phyloP scores from a whole-genome alignment of 441 rosid species.

The Codiaeum variegatum region DNA sequence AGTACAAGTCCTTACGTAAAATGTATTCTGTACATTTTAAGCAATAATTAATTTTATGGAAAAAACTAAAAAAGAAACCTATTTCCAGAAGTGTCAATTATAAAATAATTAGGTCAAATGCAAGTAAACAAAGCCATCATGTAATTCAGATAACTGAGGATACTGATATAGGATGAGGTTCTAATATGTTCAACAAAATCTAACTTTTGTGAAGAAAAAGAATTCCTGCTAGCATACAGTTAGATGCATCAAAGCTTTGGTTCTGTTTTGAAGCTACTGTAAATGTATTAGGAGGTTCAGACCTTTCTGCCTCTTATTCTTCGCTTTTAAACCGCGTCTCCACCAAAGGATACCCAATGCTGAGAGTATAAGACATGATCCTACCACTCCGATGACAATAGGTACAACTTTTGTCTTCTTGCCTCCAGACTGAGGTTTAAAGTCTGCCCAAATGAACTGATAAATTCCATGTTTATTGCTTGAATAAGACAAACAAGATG shows the following conservation, averaged over 20 bases:
- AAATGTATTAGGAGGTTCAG: background rate
- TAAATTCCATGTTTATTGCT: background rate
- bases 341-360: constrained; percentile 12
- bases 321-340: constrained; percentile 15
- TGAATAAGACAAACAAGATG: background rate
- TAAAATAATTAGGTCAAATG: background rate
- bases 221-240: background rate
- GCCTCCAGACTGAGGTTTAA: constrained; percentile 7
- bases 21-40: too few species aligned
- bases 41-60: too few species aligned
- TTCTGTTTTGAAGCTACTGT: background rate
- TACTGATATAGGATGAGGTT: background rate
- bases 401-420: constrained; percentile 9
- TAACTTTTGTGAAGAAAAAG: too few species aligned
- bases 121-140: background rate
- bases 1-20: too few species aligned
- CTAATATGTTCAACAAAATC: background rate
- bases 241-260: background rate
- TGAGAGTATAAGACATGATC: constrained; percentile 9
- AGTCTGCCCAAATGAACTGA: constrained; percentile 15
- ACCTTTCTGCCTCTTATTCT: constrained; percentile 13
- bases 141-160: background rate
- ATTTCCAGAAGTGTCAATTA: background rate
- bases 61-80: background rate
- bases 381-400: constrained; percentile 15